Evolutionary conservation across 116 monocot species (phyloP), one percentile per base, ranked within the genome.

Genomic region (Papilionanthe hybrid): DNA sequence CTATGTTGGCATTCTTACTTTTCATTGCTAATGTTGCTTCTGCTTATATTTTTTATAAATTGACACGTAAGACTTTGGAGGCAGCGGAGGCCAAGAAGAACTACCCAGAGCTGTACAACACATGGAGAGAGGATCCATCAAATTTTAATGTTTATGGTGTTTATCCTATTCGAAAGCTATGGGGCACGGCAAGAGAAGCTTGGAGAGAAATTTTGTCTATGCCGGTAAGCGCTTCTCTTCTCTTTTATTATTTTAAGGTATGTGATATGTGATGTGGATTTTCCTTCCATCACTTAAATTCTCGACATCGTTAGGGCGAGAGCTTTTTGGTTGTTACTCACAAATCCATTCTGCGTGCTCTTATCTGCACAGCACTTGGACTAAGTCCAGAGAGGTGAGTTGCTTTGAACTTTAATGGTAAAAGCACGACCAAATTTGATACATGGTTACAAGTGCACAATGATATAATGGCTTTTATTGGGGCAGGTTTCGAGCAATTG

Each of bases 81-180:
- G 86, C 87, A 93, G 91, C 78, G 82, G 93, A 93, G 77, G 93
- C 93, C 78, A 93, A 87, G 79, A 85, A 81, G 82, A 79, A 85
- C 44, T 89, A 89, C 72, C 91, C 91, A 42, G 83, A 93, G 53
- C 82, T 93, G 60, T 91, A 93, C 32, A 79, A 77, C 18, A 71
- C 53, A 76, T 93, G 93, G 91, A 87, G 93, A 83, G 89, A 91
- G 83, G 89, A 93, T 78, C 93, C 93, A 25, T 60, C 91, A 12
- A 91, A 91, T 80, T 93, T 93, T 76, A 53, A 89, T 77, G 91
- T 91, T 18, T 79, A 87, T 80, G 93, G 89, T 10, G 81, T 93
- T 7, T 93, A 89, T 85, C 93, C 93, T 58, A 84, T 93, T 28
- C 79, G 86, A 43, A 79, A 78, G 75, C 78, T 93, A 50, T 93